Evolutionary conservation across 768 basidiomycete species (phyloP).

Genomic region (Podaxis sp.): DNA sequence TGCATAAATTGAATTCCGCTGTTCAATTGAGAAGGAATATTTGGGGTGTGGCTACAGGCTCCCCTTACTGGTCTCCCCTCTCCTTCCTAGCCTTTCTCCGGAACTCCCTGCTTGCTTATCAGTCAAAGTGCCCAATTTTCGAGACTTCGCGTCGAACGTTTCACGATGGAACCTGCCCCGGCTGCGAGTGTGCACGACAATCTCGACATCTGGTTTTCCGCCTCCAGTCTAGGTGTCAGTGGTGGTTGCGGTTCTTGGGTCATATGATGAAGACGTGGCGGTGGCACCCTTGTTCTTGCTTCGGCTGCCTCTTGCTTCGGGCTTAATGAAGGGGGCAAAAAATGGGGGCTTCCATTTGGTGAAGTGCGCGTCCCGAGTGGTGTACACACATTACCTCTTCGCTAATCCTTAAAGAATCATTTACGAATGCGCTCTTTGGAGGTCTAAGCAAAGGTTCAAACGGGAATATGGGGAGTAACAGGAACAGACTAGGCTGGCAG

Average conservation of each 20-base stretch:
- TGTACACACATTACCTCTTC: background rate
- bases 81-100: background rate
- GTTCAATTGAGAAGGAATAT: no score
- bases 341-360: background rate
- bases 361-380: background rate
- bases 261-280: background rate
- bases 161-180: constrained; percentile 51
- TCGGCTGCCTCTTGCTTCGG: background rate
- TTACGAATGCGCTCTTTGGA: background rate
- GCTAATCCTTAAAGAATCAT: background rate
- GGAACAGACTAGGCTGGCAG: no score
- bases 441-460: no score
- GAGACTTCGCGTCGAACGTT: constrained; percentile 34
- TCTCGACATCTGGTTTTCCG: constrained; percentile 22
- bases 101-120: background rate
- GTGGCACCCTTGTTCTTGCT: background rate
- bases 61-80: background rate
- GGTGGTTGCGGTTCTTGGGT: background rate
- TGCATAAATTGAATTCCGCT: no score
- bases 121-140: background rate
- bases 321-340: background rate
- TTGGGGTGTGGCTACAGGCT: no score
- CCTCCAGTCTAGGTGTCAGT: background rate
- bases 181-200: constrained; percentile 44
- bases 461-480: no score